Evolutionary conservation across 345 rosid species (phyloP).

Genomic region (Hirschfeldia incana): DNA sequence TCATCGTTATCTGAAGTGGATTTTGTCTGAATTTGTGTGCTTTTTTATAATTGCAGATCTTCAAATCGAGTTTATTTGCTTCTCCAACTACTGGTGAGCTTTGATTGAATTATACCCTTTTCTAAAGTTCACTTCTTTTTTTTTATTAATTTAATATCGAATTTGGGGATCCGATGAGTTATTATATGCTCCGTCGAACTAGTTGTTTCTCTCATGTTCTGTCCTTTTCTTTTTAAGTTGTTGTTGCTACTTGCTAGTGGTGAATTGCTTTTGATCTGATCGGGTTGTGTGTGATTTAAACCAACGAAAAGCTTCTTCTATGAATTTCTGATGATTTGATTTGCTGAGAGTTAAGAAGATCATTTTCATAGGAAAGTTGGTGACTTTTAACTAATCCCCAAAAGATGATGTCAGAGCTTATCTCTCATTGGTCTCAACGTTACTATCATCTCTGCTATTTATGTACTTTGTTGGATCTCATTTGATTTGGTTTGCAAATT

Average conservation of each 20-base stretch:
- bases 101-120: not conserved
- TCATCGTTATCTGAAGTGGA: constrained; percentile 21
- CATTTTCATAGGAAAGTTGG: not conserved
- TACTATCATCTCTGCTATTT: not conserved
- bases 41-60: constrained; percentile 18
- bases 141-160: constrained; percentile 4
- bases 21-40: constrained; percentile 13
- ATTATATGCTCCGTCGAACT: not conserved
- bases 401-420: constrained; percentile 2
- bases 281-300: not conserved
- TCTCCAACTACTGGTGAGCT: constrained; percentile 26
- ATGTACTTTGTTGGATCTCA: not conserved
- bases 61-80: not conserved
- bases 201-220: not conserved
- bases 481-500: not conserved
- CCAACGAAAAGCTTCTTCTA: not conserved
- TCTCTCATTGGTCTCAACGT: not conserved
- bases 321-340: constrained; percentile 19
- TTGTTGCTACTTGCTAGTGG: too few species aligned
- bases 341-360: constrained; percentile 11
- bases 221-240: not conserved
- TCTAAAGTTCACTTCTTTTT: not conserved
- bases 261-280: constrained; percentile 5
- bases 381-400: not conserved
- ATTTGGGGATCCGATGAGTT: constrained; percentile 16